Evolutionary conservation across 2,329 filamentous ascomycete genomes (phyloP), one percentile per base, ranked within the genome.

Genomic region (Diaporthe aspalathi): DNA sequence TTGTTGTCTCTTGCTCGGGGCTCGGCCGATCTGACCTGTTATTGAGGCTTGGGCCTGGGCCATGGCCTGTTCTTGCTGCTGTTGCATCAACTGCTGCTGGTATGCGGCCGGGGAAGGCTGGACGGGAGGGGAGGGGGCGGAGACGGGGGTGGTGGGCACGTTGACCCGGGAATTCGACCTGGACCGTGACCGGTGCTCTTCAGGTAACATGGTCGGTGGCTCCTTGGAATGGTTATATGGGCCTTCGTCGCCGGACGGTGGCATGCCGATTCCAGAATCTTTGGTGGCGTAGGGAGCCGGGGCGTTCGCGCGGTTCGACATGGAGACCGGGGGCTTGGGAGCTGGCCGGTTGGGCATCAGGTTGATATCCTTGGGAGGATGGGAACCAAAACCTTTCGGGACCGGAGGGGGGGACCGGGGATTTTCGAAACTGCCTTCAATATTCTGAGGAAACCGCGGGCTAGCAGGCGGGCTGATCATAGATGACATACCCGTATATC

Each of bases 341-440:
- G 95, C 94, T 68, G 94, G 93, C 73, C 96, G 90, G 77, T 90
- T 93, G 63, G 96, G 95, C 78, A 97, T 87, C 77, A 94, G 84
- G 73, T 88, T 87, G 73, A 87, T 80, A 74, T 90, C 88, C 79
- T 88, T 88, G 70, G 82, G 79, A 52, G 84, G 83, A 40, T 83
- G 79, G 54, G 81, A 83, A 71, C 81, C 83, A 71, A 86, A 83
- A 62, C 85, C 85, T 81, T 78, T 88, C 80, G 71, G 95, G 95
- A 98, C 93, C 14, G 95, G 96, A 74, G 96, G 96, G 49, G 96
- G 93, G 22, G 95, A 93, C 78, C 96, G 90, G 62, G 96, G 96
- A 79, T 99, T 98, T 84, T 98, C 96, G 82, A 98, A 99, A 85
- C 94, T 98, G 79, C 94, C 93, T 87, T 94, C 92, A 83, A 94